Evolutionary conservation across 129 eudicot genomes (phyloP).

Genomic region (Kitagawia praeruptora): DNA sequence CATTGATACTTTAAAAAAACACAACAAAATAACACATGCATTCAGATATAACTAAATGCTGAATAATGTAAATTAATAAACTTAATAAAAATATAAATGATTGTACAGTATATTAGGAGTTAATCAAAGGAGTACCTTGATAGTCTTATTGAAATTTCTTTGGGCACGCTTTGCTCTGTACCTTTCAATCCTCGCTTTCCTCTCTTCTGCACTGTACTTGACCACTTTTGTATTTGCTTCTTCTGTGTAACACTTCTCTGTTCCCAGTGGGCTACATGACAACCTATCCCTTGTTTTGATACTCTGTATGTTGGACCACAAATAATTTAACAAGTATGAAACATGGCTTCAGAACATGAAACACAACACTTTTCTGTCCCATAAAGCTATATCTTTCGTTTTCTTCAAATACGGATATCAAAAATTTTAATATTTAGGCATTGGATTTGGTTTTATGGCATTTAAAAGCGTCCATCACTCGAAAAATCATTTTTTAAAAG

Average conservation of each 20-base stretch:
- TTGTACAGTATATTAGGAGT: neutral
- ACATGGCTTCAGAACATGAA: neutral
- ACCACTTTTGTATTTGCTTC: conserved; percentile 68
- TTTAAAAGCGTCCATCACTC: neutral
- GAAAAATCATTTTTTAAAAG: neutral
- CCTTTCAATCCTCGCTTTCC: conserved; percentile 72
- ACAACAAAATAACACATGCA: neutral
- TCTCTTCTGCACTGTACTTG: conserved; percentile 74
- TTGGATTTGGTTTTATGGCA: too few species aligned
- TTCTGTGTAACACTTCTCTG: conserved; percentile 50
- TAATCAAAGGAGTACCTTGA: conserved; percentile 50
- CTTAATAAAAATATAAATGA: neutral
- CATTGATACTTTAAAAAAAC: conserved; percentile 52
- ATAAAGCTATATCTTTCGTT: neutral
- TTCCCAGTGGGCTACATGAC: conserved; percentile 56
- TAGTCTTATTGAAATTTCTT: conserved; percentile 81
- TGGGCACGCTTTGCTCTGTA: conserved; percentile 78
- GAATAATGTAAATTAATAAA: neutral
- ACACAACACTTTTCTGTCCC: neutral
- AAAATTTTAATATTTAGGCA: too few species aligned
- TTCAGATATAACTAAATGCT: neutral
- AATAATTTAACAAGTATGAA: neutral
- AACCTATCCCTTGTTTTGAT: conserved; percentile 31
- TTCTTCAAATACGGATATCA: neutral
- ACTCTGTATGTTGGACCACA: conserved; percentile 25